Evolutionary conservation across 2,329 filamentous ascomycete genomes (phyloP).

Genomic region (Phialophora chinensis): DNA sequence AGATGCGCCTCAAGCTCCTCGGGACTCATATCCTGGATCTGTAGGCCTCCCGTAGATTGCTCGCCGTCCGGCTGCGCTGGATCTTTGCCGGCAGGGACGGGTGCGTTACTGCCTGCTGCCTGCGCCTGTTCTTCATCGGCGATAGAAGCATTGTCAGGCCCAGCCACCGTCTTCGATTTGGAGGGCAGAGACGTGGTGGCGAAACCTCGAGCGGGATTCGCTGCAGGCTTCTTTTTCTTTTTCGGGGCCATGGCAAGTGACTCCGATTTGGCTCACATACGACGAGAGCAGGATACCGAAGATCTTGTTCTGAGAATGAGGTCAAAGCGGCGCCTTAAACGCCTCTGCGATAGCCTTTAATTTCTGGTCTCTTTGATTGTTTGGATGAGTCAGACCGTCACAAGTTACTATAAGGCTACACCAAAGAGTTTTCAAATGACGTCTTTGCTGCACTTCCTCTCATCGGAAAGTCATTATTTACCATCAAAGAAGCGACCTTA

Average conservation of each 20-base stretch:
- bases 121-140: constrained; percentile 4
- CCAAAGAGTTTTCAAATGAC: constrained; percentile 2
- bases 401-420: background rate
- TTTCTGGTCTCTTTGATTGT: background rate
- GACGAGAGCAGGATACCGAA: background rate
- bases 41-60: background rate
- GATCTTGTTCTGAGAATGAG: background rate
- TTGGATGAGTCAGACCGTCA: background rate
- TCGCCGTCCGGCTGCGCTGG: background rate
- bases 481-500: background rate
- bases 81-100: constrained; percentile 3
- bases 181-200: constrained; percentile 92
- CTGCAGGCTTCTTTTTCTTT: constrained; percentile 88
- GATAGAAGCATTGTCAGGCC: constrained; percentile 38
- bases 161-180: constrained; percentile 66
- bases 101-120: background rate
- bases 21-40: constrained; percentile 67
- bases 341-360: background rate
- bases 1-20: constrained; percentile 91
- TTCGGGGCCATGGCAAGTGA: constrained; percentile 63
- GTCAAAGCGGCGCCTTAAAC: background rate
- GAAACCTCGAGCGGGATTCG: constrained; percentile 89
- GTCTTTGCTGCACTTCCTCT: background rate
- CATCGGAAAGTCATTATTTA: background rate
- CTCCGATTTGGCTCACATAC: background rate